Evolutionary conservation across 257 asterid genomes (phyloP).

Genomic region (Gentiana straminea): DNA sequence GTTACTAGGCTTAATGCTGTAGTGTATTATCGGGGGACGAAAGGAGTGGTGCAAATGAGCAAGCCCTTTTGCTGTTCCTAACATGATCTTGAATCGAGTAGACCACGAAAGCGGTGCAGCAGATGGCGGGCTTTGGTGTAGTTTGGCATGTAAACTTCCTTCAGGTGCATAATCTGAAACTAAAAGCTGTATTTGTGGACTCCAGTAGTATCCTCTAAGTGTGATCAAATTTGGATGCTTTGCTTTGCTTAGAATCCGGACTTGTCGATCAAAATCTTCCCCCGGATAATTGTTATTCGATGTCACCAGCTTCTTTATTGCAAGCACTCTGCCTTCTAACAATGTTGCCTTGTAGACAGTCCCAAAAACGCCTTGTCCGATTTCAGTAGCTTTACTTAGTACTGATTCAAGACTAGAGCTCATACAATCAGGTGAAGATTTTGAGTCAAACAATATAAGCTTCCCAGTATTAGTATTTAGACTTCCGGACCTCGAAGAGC

Average conservation of each 20-base stretch:
- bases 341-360: conserved; percentile 59
- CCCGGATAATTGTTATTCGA: conserved; percentile 48
- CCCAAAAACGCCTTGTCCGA: conserved; percentile 84
- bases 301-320: conserved; percentile 63
- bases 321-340: conserved; percentile 40
- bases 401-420: conserved; percentile 33
- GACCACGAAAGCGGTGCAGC: conserved; percentile 53
- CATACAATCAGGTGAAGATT: conserved; percentile 35
- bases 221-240: conserved; percentile 61
- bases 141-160: conserved; percentile 59
- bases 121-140: conserved; percentile 33
- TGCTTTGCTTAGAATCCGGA: conserved; percentile 62
- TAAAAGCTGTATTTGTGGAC: conserved; percentile 70
- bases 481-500: conserved; percentile 56
- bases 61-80: conserved; percentile 84
- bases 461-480: conserved; percentile 44
- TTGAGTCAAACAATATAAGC: conserved; percentile 55
- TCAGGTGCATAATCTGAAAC: conserved; percentile 55
- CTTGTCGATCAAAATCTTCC: conserved; percentile 82
- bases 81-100: conserved; percentile 46
- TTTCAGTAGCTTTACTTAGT: conserved; percentile 53
- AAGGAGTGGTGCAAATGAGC: conserved; percentile 76
- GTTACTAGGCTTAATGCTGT: conserved; percentile 77
- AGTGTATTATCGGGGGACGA: conserved; percentile 74
- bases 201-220: conserved; percentile 81